Base-by-base conservation (phyloP, 2,329 filamentous ascomycete genomes). In the Leptographium lundbergii region DNA sequence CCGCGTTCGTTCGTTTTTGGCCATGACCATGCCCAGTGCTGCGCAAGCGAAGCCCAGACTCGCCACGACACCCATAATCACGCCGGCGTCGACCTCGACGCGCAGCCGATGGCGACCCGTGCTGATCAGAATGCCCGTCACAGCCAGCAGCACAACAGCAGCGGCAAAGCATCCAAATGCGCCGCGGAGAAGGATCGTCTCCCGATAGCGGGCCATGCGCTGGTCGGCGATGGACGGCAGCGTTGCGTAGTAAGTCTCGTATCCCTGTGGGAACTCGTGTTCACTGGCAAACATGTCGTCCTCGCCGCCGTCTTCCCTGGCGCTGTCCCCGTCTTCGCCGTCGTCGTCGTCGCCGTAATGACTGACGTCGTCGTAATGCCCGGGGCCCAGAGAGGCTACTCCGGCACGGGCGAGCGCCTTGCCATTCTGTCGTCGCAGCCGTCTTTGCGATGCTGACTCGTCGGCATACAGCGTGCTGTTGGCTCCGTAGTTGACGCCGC, bases 61-160 rank as follows among this genome's bases (percentile, higher is more conserved):
- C 34, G 81, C 76, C 36, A 88, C 77, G 19, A 87, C 83, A 11
- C 87, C 88, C 48, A 89, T 75, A 1, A 88, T 77, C 2, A 88
- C 86, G 10, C 85, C 88, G 0, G 81, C 81, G 65, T 91, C 87
- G 4, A 92, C 88, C 69, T 89, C 83, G n/a, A 83, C 76, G 5
- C 80, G 77, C 63, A 86, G 76, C 68, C 81, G 86, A 67, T 83
- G 85, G 54, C 81, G 78, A 10, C 87, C 88, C 1, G 88, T 88
- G 17, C 76, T 72, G 36, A 88, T 81, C 45, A 94, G 78, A 11
- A 87, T 75, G 45, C 77, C 77, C 0, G 87, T 81, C 36, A 92
- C 78, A 54, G 79, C 69, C 42, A 90, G 77, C 10, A 92, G 77
- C 7, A 85, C 69, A 42, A 85, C 77, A 0, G 87, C 80, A 0